Percentiles rank a stretch among this genome's conserved stretches.
Conservation (phyloP, 2,329 filamentous ascomycete genomes). For the Sodiomyces alkalinus region DNA sequence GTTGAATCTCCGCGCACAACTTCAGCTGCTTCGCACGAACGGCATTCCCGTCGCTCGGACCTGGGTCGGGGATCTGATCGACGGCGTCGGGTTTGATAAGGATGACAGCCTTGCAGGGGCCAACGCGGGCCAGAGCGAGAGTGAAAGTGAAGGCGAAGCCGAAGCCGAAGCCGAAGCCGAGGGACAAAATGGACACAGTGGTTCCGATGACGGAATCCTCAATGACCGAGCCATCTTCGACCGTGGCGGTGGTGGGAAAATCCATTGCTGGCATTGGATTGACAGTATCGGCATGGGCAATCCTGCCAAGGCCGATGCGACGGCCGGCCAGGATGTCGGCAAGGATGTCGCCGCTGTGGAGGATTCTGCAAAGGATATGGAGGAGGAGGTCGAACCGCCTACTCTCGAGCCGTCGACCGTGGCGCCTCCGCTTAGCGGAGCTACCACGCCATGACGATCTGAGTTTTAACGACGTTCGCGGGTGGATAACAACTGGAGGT, state of each 20-base stretch:
- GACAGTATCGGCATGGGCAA: conserved; percentile 34
- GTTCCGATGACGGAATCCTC: conserved; percentile 20
- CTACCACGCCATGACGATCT: too few relatives aligned
- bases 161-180: conserved; percentile 2
- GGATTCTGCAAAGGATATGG: conserved; percentile 6
- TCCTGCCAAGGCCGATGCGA: conserved; percentile 6
- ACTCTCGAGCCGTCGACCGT: conserved; percentile 6
- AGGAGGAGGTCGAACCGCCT: conserved; percentile 8
- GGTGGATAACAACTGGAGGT: too few relatives aligned
- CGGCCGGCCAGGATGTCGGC: neutral
- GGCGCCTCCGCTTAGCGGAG: conserved; percentile 2
- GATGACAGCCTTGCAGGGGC: too few relatives aligned
- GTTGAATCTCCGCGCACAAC: conserved; percentile 32
- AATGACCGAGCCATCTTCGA: conserved; percentile 38
- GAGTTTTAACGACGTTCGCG: too few relatives aligned
- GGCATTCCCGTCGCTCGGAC: conserved; percentile 33
- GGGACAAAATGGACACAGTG: too few relatives aligned
- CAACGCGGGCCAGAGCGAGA: conserved; percentile 1
- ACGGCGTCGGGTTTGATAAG: conserved; percentile 25
- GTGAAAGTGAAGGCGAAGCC: neutral
- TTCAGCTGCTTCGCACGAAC: conserved; percentile 36
- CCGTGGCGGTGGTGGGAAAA: conserved; percentile 18
- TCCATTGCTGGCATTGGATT: conserved; percentile 37
- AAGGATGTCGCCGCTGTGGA: conserved; percentile 4
- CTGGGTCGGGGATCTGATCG: conserved; percentile 31